Percentiles rank a stretch among this genome's conserved stretches.
These are phyloP conservation scores for Sphaceloma murrayae DNA, from an alignment of 2,329 filamentous ascomycete species.

Conservation along the genomic window DNA sequence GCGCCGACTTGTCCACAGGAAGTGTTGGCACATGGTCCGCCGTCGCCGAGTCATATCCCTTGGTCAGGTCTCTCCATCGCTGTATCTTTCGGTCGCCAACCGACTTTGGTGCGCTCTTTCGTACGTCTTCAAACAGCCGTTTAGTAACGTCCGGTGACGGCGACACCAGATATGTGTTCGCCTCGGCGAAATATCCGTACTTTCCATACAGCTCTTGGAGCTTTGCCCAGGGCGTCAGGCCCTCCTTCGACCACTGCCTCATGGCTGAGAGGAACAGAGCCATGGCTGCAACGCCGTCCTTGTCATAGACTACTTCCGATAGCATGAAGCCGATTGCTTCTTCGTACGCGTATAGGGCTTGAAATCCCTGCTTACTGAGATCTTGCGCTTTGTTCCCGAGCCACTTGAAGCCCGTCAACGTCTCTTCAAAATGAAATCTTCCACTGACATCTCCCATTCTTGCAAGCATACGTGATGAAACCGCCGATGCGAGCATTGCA, in stretches of 20 bases:
- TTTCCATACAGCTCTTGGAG: constrained; percentile 47
- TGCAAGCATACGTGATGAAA: constrained; percentile 54
- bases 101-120: constrained; percentile 23
- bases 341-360: constrained; percentile 50
- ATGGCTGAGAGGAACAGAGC: constrained; percentile 49
- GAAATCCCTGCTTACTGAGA: constrained; percentile 41
- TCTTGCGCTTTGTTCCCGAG: constrained; percentile 51
- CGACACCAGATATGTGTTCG: constrained; percentile 55
- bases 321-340: constrained; percentile 62
- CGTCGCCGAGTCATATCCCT: constrained; percentile 50
- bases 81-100: constrained; percentile 42
- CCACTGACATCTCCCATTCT: constrained; percentile 44
- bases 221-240: constrained; percentile 48
- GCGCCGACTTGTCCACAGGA: constrained; percentile 47
- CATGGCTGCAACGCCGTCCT: constrained; percentile 54
- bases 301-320: constrained; percentile 51
- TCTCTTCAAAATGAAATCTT: constrained; percentile 51
- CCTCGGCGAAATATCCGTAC: constrained; percentile 53
- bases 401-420: constrained; percentile 60
- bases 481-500: constrained; percentile 53
- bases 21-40: constrained; percentile 44
- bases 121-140: constrained; percentile 46
- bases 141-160: constrained; percentile 45
- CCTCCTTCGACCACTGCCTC: constrained; percentile 42
- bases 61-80: constrained; percentile 53